These are phyloP conservation scores for Saprolegnia diclina DNA, from an alignment of 352 stramenopile genomes.

Conservation along the genomic window DNA sequence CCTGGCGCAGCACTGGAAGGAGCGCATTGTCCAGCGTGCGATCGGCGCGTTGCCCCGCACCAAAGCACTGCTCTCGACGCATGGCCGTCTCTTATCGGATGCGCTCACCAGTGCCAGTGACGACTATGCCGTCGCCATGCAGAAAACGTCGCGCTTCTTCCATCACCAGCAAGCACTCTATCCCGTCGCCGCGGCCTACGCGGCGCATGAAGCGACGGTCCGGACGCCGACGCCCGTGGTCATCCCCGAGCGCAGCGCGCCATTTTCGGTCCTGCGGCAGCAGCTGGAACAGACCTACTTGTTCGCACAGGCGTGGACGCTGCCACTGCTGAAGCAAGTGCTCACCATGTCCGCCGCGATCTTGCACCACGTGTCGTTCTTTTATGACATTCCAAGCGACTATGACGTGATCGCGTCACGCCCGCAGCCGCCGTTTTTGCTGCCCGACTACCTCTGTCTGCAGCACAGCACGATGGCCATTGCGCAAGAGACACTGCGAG, in stretches of 20 bases:
- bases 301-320: neutral
- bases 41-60: neutral
- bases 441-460: slow-evolving; percentile 10
- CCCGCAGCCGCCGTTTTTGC: neutral
- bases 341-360: neutral
- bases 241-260: neutral
- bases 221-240: neutral
- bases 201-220: neutral
- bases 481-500: neutral
- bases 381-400: slow-evolving; percentile 20
- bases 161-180: too few relatives aligned
- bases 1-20: neutral
- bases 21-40: neutral
- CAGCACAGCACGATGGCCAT: neutral
- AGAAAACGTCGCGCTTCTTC: too few relatives aligned
- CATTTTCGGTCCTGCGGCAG: neutral
- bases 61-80: neutral
- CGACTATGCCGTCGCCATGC: neutral
- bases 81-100: neutral
- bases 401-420: slow-evolving; percentile 13
- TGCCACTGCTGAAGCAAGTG: slow-evolving; percentile 7
- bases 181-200: too few relatives aligned
- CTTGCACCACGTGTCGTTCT: neutral
- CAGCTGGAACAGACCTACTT: neutral
- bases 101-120: neutral